Base-by-base conservation (phyloP, 192 early-diverging fungal genomes). In the Allomyces macrogynus region DNA sequence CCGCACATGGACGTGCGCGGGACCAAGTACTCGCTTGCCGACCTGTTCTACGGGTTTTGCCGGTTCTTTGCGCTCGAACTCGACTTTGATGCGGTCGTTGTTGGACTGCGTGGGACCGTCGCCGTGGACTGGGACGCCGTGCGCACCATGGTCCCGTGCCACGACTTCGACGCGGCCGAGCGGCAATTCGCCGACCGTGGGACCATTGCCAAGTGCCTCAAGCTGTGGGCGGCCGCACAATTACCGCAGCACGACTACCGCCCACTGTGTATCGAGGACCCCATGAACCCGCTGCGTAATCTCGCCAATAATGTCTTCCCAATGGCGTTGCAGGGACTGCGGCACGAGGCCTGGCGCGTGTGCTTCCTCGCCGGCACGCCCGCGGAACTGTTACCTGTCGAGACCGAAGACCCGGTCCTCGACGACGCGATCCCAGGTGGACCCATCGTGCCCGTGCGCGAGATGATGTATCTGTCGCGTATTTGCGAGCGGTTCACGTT, bases 191-290 rank as follows among this genome's bases (percentile, higher is more conserved):
- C 32, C 7, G 32, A 40, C 32, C 32, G 32, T 7, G 32, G 32
- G 32, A 40, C 32, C 32, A 40, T 40, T 40, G 32, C 32, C 32
- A 40, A 40, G 69, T 24, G 80, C 84, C 60, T 94, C 93, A 72
- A 87, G 86, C 16, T 97, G 94, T 93, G 83, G 93, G 67, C 44
- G 65, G 5, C 86, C 84, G 18, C 69, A 84, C 3, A 83, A 74
- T 5, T 78, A 84, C 14, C 61, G 70, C 64, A 82, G 24, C 78
- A 75, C 25, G 72, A 80, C 14, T 84, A 81, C 66, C 77, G 79
- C 54, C 71, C 87, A 60, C 76, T 97, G 23, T 92, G 93, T 69
- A 83, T 95, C 14, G 94, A 97, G 67, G 92, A 95, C 73, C 93
- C 93, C 12, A 90, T 97, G 68, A 84, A 89, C 66, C 84, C 86